Evolutionary conservation across 208 protist species (phyloP).

Genomic region (Crithidia fasciculata): DNA sequence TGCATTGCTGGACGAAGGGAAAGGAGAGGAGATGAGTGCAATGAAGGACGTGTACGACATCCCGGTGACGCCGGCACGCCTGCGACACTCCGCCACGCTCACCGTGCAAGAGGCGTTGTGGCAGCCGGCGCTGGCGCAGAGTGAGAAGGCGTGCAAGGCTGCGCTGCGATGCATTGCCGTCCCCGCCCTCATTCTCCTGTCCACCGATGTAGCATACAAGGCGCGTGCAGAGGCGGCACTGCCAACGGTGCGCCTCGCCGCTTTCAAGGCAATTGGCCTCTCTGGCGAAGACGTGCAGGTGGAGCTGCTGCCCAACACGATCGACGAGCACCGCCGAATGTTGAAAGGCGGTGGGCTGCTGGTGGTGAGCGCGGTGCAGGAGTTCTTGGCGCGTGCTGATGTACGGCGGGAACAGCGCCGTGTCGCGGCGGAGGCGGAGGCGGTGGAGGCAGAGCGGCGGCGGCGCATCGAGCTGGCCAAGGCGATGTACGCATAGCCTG

Average conservation of each 20-base stretch:
- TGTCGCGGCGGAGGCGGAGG: constrained; percentile 25
- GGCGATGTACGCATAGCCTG: constrained; percentile 23
- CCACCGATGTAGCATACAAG: constrained; percentile 64
- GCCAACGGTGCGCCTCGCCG: constrained; percentile 27
- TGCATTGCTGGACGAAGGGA: constrained; percentile 42
- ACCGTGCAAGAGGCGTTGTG: constrained; percentile 84
- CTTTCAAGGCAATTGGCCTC: constrained; percentile 34
- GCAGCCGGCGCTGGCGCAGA: constrained; percentile 48
- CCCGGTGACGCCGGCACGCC: constrained; percentile 64
- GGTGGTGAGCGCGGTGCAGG: constrained; percentile 45
- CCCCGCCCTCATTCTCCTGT: constrained; percentile 62
- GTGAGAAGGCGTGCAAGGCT: constrained; percentile 29
- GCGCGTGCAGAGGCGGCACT: constrained; percentile 26
- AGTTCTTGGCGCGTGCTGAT: constrained; percentile 49
- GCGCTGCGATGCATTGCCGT: constrained; percentile 50
- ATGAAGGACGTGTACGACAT: constrained; percentile 73
- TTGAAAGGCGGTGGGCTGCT: constrained; percentile 49
- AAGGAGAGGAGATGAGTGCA: constrained; percentile 52
- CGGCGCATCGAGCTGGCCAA: constrained; percentile 35
- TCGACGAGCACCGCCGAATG: constrained; percentile 68
- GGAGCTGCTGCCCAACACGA: constrained; percentile 58
- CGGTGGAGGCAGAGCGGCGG: constrained; percentile 21
- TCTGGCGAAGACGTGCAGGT: constrained; percentile 49
- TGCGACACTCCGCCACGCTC: constrained; percentile 43
- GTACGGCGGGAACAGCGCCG: constrained; percentile 25